These are phyloP conservation scores for Umbellularia californica DNA, from an alignment of 164 flowering plant genomes.

Conservation along the genomic window DNA sequence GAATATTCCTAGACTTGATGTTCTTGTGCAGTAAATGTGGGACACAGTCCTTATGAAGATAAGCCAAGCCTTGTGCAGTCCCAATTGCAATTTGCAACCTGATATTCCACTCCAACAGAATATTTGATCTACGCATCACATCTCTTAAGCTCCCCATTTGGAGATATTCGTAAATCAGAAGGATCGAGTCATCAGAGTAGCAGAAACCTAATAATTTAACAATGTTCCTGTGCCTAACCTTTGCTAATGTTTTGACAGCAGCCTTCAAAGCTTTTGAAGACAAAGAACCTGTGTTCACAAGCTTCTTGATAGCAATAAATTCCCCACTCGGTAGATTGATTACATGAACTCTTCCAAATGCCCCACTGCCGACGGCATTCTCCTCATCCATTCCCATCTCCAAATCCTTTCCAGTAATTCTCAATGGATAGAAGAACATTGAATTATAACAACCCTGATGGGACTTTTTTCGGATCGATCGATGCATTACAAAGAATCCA, in stretches of 20 bases:
- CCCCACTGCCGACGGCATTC: constrained; percentile 39
- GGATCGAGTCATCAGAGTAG: constrained; percentile 48
- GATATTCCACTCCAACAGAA: constrained; percentile 48
- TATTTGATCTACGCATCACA: constrained; percentile 32
- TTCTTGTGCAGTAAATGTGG: constrained; percentile 73
- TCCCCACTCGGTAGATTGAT: constrained; percentile 63
- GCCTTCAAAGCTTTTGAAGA: constrained; percentile 55
- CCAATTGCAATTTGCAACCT: constrained; percentile 69
- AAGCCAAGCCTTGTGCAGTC: constrained; percentile 73
- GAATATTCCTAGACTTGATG: constrained; percentile 62
- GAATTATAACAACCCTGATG: constrained; percentile 34
- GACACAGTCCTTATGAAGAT: constrained; percentile 70
- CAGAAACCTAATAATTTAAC: constrained; percentile 63
- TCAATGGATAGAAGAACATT: constrained; percentile 67
- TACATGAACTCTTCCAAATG: constrained; percentile 54
- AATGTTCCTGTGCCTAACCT: constrained; percentile 72
- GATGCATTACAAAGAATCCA: constrained; percentile 33
- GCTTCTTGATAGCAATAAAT: constrained; percentile 67
- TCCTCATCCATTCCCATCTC: constrained; percentile 56
- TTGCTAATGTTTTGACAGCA: constrained; percentile 70
- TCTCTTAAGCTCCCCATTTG: constrained; percentile 69
- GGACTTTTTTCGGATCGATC: constrained; percentile 29
- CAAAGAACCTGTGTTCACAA: constrained; percentile 36
- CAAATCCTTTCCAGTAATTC: constrained; percentile 63
- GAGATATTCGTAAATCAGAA: constrained; percentile 61